Evolutionary conservation across 176 grass and related monocot species (phyloP).

Genomic region (Urochloa ruziziensis): DNA sequence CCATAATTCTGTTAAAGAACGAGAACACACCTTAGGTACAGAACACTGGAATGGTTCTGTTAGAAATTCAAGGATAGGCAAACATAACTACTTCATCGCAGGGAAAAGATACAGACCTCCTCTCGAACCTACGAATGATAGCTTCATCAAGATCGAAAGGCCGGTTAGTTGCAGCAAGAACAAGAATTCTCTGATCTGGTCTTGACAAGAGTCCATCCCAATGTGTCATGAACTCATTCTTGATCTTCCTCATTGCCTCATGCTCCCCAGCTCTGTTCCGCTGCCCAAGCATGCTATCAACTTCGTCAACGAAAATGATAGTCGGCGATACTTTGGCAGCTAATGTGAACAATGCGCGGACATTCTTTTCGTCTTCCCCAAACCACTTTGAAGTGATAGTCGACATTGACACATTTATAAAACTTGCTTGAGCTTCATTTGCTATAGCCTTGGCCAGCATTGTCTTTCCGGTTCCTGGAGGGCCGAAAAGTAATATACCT

Average conservation of each 20-base stretch:
- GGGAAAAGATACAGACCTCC: slow-evolving; percentile 48
- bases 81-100: background rate
- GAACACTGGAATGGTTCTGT: slow-evolving; percentile 16
- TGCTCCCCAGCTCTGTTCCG: slow-evolving; percentile 78
- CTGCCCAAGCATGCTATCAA: slow-evolving; percentile 87
- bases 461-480: slow-evolving; percentile 81
- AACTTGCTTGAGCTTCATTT: slow-evolving; percentile 84
- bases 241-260: slow-evolving; percentile 89
- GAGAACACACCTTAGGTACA: slow-evolving; percentile 4
- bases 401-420: slow-evolving; percentile 86
- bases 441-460: slow-evolving; percentile 90
- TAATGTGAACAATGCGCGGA: slow-evolving; percentile 72
- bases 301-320: slow-evolving; percentile 82
- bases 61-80: background rate
- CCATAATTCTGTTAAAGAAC: slow-evolving; percentile 79
- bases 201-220: slow-evolving; percentile 77
- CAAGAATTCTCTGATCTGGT: slow-evolving; percentile 68
- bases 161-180: slow-evolving; percentile 75
- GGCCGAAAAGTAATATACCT: slow-evolving; percentile 83
- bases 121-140: slow-evolving; percentile 84
- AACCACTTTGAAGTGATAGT: slow-evolving; percentile 89
- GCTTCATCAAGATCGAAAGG: slow-evolving; percentile 88
- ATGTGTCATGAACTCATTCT: slow-evolving; percentile 87
- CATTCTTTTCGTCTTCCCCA: slow-evolving; percentile 87
- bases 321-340: slow-evolving; percentile 80